phyloP scores from a whole-genome alignment of 2,329 filamentous ascomycete species.

The Botryotinia narcissicola region DNA sequence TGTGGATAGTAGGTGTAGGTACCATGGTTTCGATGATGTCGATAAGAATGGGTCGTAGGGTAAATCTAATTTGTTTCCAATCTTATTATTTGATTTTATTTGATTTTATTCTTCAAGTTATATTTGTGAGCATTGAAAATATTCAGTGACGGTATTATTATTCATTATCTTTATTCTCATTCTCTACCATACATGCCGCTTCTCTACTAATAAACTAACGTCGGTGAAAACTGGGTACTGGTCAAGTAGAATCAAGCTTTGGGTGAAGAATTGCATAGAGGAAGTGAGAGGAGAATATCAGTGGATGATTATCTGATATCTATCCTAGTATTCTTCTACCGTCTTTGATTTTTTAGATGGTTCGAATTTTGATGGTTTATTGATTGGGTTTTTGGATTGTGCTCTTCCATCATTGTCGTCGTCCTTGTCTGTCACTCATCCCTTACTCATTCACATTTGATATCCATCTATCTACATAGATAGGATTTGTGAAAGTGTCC shows the following conservation, averaged over 20 bases:
- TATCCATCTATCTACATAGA: neutral
- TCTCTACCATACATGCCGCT: neutral
- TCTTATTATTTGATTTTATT: neutral
- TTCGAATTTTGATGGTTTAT: neutral
- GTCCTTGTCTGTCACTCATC: neutral
- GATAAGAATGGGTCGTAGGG: neutral
- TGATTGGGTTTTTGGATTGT: neutral
- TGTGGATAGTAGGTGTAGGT: neutral
- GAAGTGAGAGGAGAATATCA: neutral
- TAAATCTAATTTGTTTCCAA: neutral
- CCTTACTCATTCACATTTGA: neutral
- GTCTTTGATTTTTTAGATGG: neutral
- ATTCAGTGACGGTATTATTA: neutral
- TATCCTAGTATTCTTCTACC: neutral
- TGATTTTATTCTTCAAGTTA: neutral
- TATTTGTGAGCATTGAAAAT: neutral
- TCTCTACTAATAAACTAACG: neutral
- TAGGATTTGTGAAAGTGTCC: neutral
- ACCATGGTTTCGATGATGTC: conserved; percentile 5
- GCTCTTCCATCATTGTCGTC: neutral
- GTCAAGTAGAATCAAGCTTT: neutral
- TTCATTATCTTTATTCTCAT: too few species aligned
- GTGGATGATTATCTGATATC: neutral
- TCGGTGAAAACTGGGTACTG: neutral
- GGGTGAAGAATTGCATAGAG: neutral